Evolutionary conservation across 345 rosid species (phyloP).

Genomic region (Corchorus olitorius): DNA sequence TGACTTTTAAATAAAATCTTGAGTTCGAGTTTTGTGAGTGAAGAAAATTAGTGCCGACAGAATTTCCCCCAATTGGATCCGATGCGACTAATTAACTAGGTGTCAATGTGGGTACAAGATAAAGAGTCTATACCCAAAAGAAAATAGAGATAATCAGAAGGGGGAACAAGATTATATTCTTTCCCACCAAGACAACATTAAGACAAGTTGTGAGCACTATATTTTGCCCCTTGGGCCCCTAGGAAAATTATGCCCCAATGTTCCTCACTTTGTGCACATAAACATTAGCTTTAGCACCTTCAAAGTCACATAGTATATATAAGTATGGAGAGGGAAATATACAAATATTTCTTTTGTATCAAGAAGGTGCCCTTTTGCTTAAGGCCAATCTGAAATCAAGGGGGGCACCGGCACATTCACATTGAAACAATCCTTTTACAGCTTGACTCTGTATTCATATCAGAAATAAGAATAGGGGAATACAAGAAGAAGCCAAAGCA

Average conservation of each 20-base stretch:
- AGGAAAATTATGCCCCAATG: constrained; percentile 31
- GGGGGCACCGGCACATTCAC: neutral
- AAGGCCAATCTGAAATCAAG: constrained; percentile 13
- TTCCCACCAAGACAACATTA: constrained; percentile 34
- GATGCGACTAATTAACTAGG: too few relatives aligned
- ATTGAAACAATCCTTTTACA: constrained; percentile 24
- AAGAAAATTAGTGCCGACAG: too few relatives aligned
- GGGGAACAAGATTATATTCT: constrained; percentile 3
- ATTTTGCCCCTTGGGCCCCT: constrained; percentile 31
- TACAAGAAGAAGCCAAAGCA: constrained; percentile 32
- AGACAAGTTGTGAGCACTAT: constrained; percentile 29
- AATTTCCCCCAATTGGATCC: too few relatives aligned
- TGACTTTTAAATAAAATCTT: too few relatives aligned
- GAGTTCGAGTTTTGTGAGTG: too few relatives aligned
- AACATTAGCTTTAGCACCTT: constrained; percentile 33
- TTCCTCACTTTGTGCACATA: constrained; percentile 46
- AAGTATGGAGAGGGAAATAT: constrained; percentile 16
- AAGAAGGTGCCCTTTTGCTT: neutral
- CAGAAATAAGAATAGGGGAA: constrained; percentile 19
- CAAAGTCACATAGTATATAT: constrained; percentile 4
- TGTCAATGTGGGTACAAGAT: too few relatives aligned
- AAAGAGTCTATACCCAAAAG: too few relatives aligned
- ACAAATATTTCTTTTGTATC: neutral
- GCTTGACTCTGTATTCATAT: constrained; percentile 28
- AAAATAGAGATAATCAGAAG: neutral